Percentiles rank a stretch among this genome's conserved stretches.
These are phyloP conservation scores for Aspergillus viridinutans DNA, from an alignment of 2,329 filamentous ascomycete species.

Conservation along the genomic window DNA sequence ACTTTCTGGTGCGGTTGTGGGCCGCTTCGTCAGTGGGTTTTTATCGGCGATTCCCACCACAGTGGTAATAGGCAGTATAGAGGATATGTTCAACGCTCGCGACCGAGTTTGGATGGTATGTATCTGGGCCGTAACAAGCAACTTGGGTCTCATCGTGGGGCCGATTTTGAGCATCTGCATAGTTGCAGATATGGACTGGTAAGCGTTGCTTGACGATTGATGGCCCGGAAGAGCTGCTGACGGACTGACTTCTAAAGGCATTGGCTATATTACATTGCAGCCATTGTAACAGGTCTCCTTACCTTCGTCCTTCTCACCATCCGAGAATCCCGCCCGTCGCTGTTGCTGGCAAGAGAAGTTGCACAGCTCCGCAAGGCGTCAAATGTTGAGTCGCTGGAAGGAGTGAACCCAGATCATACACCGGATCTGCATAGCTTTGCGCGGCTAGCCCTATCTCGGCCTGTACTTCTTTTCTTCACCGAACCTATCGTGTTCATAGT, in stretches of 20 bases:
- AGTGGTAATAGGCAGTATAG: slow-evolving; percentile 46
- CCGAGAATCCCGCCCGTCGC: slow-evolving; percentile 44
- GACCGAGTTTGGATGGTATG: slow-evolving; percentile 47
- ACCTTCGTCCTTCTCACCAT: slow-evolving; percentile 35
- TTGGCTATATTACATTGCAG: slow-evolving; percentile 45
- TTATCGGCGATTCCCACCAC: slow-evolving; percentile 47
- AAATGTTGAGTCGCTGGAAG: slow-evolving; percentile 21
- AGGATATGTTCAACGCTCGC: slow-evolving; percentile 47
- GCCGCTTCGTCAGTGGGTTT: slow-evolving; percentile 43
- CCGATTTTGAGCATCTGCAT: slow-evolving; percentile 45
- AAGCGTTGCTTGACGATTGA: slow-evolving; percentile 1
- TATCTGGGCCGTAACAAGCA: slow-evolving; percentile 43
- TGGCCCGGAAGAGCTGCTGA: not conserved
- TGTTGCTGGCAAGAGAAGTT: slow-evolving; percentile 37
- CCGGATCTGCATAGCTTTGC: slow-evolving; percentile 37
- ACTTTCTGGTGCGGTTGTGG: slow-evolving; percentile 36
- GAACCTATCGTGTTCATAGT: slow-evolving; percentile 47
- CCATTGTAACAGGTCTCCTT: slow-evolving; percentile 34
- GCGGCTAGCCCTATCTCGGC: slow-evolving; percentile 39
- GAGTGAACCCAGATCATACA: slow-evolving; percentile 38
- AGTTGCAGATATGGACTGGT: slow-evolving; percentile 37
- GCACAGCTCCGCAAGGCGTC: slow-evolving; percentile 24
- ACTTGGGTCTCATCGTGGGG: slow-evolving; percentile 42
- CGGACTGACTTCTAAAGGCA: slow-evolving; percentile 25
- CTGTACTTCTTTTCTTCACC: slow-evolving; percentile 41